These are phyloP conservation scores for Ganoderma lucidum DNA, from an alignment of 1,284 basidiomycete genomes.

Conservation along the genomic window DNA sequence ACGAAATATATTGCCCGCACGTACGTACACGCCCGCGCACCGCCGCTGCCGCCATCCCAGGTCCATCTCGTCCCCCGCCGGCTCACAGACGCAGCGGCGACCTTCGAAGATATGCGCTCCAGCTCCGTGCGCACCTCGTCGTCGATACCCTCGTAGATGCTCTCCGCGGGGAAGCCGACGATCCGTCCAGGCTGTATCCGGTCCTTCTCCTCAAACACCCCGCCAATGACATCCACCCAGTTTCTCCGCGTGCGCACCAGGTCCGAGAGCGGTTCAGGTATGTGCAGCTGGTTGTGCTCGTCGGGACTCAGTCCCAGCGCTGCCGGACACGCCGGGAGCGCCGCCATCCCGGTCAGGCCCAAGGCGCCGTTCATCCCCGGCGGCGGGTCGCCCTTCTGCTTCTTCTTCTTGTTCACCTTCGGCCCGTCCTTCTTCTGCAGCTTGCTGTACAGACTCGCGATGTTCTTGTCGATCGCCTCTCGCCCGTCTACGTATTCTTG, in stretches of 20 bases:
- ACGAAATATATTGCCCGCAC: too few species aligned
- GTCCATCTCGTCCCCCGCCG: slow-evolving; percentile 36
- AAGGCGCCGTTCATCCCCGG: slow-evolving; percentile 46
- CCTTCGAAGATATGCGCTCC: slow-evolving; percentile 37
- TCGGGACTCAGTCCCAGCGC: slow-evolving; percentile 73
- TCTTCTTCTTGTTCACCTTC: slow-evolving; percentile 76
- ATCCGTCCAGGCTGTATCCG: slow-evolving; percentile 68
- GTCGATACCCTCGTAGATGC: slow-evolving; percentile 78
- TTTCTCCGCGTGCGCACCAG: slow-evolving; percentile 74
- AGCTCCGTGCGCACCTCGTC: slow-evolving; percentile 60
- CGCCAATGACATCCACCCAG: slow-evolving; percentile 78
- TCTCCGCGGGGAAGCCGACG: slow-evolving; percentile 76
- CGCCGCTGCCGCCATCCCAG: slow-evolving; percentile 27
- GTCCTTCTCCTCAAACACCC: slow-evolving; percentile 74
- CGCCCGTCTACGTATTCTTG: slow-evolving; percentile 87
- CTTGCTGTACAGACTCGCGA: slow-evolving; percentile 71
- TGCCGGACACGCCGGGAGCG: slow-evolving; percentile 61
- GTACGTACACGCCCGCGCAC: too few species aligned
- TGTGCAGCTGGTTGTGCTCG: slow-evolving; percentile 67
- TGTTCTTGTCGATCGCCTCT: slow-evolving; percentile 85
- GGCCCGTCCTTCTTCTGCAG: slow-evolving; percentile 79
- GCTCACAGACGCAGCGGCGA: slow-evolving; percentile 19
- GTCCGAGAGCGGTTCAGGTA: slow-evolving; percentile 76
- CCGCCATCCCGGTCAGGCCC: slow-evolving; percentile 28
- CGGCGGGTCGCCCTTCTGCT: slow-evolving; percentile 56